Base-by-base conservation (phyloP, 805 yeast species). In the Clavispora phyllophila region DNA sequence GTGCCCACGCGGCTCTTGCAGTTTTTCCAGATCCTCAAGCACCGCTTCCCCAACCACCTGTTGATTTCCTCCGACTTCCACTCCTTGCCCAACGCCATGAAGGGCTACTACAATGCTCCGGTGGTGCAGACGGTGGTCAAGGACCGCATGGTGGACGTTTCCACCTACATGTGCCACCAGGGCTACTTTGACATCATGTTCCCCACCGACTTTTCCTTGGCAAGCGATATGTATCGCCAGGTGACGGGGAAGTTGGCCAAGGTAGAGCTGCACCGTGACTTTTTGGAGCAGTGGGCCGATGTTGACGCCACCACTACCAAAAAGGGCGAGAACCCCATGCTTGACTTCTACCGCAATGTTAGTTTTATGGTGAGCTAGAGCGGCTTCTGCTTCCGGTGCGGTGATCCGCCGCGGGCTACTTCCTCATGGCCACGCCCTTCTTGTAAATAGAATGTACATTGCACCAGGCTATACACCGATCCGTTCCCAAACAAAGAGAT, bases 161-260 rank as follows among this genome's bases (percentile, higher is more conserved):
- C 80, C 29, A 80, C 90, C 0, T 87, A 81, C 59, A 82, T 87
- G 90, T 83, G 78, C n/a, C 74, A 82, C 31, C 95, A 86, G 57
- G 96, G 96, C 0, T 84, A 75, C 55, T 87, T 86, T 58, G 95
- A 87, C 60, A 87, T 87, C 39, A 79, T 86, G 83, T 87, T 87
- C 56, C 87, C 95, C 9, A 87, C 95, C 0, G 84, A 87, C 55
- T 88, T 87, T 60, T 63, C 65, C 7, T 65, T 80, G 8, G 78
- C 81, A 4, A 70, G 76, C 32, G 83, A 81, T 38, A 47, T 87
- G 45, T 88, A 87, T 56, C 66, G 69, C 14, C 75, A 76, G 47
- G 76, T 85, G 13, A 75, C 82, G 17, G 88, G 88, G 0, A 82
- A 77, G 51, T 58, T 72, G 3, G 73, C 82, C 13, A 65, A 63